These are phyloP conservation scores for Cnidoscolus chayamansa DNA, from an alignment of 441 rosid species.

Conservation along the genomic window DNA sequence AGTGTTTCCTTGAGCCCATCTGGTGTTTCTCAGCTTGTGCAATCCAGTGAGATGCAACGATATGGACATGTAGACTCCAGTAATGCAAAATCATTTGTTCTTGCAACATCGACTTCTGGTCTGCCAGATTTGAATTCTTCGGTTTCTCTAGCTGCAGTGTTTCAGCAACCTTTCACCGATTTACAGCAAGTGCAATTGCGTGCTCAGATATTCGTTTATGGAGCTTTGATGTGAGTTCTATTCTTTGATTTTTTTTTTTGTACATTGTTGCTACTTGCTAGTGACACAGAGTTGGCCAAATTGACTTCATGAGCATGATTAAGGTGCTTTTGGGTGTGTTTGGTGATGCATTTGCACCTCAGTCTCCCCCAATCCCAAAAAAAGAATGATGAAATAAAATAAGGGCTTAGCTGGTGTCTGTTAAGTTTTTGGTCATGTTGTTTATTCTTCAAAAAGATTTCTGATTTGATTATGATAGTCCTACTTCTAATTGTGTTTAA, in stretches of 20 bases:
- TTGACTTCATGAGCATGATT: not conserved
- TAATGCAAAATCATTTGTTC: constrained; percentile 48
- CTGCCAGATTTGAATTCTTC: constrained; percentile 73
- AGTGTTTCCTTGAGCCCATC: constrained; percentile 42
- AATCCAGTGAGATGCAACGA: constrained; percentile 55
- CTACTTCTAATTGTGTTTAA: constrained; percentile 21
- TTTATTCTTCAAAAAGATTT: not conserved
- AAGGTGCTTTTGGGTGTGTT: constrained; percentile 6
- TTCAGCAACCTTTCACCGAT: constrained; percentile 94
- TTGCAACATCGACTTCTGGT: constrained; percentile 47
- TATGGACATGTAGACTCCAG: constrained; percentile 45
- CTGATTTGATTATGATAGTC: constrained; percentile 12
- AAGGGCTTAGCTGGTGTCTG: not conserved
- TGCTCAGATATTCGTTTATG: constrained; percentile 97
- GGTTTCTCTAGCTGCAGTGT: constrained; percentile 48
- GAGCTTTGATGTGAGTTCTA: constrained; percentile 81
- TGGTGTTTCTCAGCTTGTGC: constrained; percentile 47
- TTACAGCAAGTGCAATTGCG: constrained; percentile 98
- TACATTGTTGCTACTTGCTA: not conserved
- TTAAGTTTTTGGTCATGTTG: not conserved
- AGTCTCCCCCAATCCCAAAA: not conserved
- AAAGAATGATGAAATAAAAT: not conserved
- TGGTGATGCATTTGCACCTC: not conserved
- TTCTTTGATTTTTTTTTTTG: not conserved
- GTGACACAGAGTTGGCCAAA: not conserved